These are phyloP conservation scores for Gynostemma pentaphyllum DNA, from an alignment of 306 rosid species.

Conservation along the genomic window DNA sequence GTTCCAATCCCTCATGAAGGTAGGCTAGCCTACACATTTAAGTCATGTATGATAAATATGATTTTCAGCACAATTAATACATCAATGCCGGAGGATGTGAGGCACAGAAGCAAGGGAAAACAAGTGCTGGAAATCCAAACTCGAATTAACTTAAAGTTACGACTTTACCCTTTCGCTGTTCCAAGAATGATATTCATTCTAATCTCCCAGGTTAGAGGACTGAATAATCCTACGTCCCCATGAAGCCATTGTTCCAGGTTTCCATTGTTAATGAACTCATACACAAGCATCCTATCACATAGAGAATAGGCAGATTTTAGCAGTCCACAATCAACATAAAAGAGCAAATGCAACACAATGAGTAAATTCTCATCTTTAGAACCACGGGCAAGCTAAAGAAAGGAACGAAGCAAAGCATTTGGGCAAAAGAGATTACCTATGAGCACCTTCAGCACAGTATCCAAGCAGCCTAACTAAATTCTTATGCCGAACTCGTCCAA, in stretches of 20 bases:
- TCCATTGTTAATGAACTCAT: slow-evolving; percentile 78
- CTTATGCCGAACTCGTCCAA: slow-evolving; percentile 90
- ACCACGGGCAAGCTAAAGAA: not conserved
- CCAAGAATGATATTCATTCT: slow-evolving; percentile 72
- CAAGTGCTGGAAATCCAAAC: not conserved
- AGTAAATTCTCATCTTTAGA: not conserved
- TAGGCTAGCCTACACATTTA: slow-evolving; percentile 46
- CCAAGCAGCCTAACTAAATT: slow-evolving; percentile 77
- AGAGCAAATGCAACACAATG: not conserved
- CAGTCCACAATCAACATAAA: not conserved
- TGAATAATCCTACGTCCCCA: slow-evolving; percentile 73
- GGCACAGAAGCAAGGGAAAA: not conserved
- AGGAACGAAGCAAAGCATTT: not conserved
- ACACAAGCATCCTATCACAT: slow-evolving; percentile 67
- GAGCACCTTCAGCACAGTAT: slow-evolving; percentile 94
- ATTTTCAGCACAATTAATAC: not conserved
- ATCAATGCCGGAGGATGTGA: not conserved
- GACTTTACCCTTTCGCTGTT: slow-evolving; percentile 68
- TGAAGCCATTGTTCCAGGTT: slow-evolving; percentile 87
- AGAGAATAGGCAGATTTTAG: not conserved
- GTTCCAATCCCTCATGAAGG: slow-evolving; percentile 89
- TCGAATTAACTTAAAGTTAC: not conserved
- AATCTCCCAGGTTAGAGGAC: slow-evolving; percentile 80
- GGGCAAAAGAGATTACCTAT: slow-evolving; percentile 35
- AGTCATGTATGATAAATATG: not conserved